Evolutionary conservation across 495 filamentous ascomycete genomes (phyloP).

Genomic region (Penicillium desertorum): DNA sequence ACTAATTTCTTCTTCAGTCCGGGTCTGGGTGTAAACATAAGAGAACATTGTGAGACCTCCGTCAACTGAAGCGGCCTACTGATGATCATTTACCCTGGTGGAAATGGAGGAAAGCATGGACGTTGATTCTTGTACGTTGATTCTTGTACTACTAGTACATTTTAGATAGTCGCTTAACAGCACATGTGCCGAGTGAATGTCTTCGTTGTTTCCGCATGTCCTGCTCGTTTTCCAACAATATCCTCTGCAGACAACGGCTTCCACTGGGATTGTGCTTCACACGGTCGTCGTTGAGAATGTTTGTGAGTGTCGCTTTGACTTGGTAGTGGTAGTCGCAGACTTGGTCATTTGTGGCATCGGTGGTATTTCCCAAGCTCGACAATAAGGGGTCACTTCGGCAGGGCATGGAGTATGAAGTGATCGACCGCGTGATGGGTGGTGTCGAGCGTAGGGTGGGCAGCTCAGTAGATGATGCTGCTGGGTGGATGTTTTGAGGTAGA

Average conservation of each 20-base stretch:
- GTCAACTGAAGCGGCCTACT: neutral
- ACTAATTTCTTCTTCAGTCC: neutral
- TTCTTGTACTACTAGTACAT: neutral
- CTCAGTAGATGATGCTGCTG: slow-evolving; percentile 1
- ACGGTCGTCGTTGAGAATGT: slow-evolving; percentile 14
- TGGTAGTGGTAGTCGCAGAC: neutral
- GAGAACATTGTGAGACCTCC: no score
- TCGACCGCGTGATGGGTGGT: neutral
- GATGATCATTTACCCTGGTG: neutral
- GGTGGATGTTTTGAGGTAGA: neutral
- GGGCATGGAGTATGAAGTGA: neutral
- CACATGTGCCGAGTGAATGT: slow-evolving; percentile 1
- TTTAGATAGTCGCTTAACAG: neutral
- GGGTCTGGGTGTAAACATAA: neutral
- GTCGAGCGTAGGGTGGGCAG: neutral
- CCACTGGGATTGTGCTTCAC: slow-evolving; percentile 8
- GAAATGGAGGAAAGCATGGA: neutral
- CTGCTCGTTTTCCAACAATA: slow-evolving; percentile 6
- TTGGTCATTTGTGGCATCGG: neutral
- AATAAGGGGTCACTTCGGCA: neutral
- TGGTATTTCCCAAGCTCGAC: neutral
- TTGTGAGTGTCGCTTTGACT: slow-evolving; percentile 14
- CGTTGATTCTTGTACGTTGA: neutral
- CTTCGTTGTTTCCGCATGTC: slow-evolving; percentile 7
- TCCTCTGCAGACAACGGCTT: slow-evolving; percentile 5